phyloP scores from a whole-genome alignment of 1,284 basidiomycete species.

The Ceratobasidium sp. region DNA sequence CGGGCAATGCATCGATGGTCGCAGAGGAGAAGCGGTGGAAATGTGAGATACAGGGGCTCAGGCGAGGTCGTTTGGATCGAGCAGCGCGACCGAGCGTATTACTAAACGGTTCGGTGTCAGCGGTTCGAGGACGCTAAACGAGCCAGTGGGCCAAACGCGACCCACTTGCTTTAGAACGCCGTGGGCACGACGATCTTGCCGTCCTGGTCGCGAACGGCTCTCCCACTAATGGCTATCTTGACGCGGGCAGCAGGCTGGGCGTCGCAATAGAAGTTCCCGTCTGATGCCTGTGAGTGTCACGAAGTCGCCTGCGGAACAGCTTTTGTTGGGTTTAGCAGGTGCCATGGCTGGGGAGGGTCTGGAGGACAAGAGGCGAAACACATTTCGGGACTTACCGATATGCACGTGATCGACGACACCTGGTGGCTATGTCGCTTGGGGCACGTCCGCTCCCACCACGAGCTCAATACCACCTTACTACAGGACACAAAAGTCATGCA shows the following conservation, averaged over 20 bases:
- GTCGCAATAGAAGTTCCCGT: slow-evolving; percentile 93
- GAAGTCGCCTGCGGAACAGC: slow-evolving; percentile 49
- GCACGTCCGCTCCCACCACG: too few relatives aligned
- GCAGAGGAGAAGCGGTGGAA: slow-evolving; percentile 85
- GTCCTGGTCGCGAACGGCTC: slow-evolving; percentile 88
- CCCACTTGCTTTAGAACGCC: slow-evolving; percentile 92
- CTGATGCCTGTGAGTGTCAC: slow-evolving; percentile 78
- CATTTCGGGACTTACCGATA: slow-evolving; percentile 6
- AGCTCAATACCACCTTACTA: too few relatives aligned
- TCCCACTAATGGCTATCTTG: slow-evolving; percentile 93
- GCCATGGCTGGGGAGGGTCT: slow-evolving; percentile 40
- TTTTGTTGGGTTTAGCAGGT: slow-evolving; percentile 44
- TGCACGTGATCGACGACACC: too few relatives aligned
- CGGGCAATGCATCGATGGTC: not conserved
- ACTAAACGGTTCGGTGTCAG: slow-evolving; percentile 93
- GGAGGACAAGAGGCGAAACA: not conserved
- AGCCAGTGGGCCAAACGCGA: slow-evolving; percentile 58
- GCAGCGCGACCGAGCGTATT: slow-evolving; percentile 71
- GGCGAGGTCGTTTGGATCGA: slow-evolving; percentile 81
- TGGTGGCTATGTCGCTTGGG: too few relatives aligned
- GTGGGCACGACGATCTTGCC: slow-evolving; percentile 93
- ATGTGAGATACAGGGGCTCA: slow-evolving; percentile 78
- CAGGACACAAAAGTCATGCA: too few relatives aligned
- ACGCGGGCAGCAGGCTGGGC: slow-evolving; percentile 85
- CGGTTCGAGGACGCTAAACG: slow-evolving; percentile 85